Conservation (phyloP, 2,329 filamentous ascomycete genomes). For the Xylaria sp. region DNA sequence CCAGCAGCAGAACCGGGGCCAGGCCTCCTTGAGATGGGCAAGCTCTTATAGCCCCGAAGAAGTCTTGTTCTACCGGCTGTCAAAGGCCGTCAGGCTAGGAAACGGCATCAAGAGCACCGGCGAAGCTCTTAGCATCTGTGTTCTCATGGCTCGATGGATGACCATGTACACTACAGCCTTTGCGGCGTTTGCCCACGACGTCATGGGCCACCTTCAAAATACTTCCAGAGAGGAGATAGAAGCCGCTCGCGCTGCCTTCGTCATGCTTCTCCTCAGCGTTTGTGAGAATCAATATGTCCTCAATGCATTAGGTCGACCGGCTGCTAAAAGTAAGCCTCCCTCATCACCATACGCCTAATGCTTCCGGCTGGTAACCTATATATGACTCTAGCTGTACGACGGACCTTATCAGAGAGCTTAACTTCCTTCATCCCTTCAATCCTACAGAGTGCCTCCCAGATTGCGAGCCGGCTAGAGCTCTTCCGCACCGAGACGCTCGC, state of each 20-base stretch:
- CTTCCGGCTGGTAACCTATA: slow-evolving; percentile 41
- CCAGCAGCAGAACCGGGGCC: slow-evolving; percentile 25
- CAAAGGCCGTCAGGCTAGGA: slow-evolving; percentile 79
- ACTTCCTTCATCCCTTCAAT: slow-evolving; percentile 66
- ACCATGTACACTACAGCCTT: slow-evolving; percentile 64
- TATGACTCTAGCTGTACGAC: slow-evolving; percentile 56
- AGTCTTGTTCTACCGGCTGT: slow-evolving; percentile 91
- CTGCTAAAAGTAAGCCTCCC: slow-evolving; percentile 61
- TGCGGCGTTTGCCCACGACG: slow-evolving; percentile 59
- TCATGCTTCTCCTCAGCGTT: slow-evolving; percentile 70
- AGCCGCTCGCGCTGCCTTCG: slow-evolving; percentile 70
- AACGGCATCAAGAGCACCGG: slow-evolving; percentile 58
- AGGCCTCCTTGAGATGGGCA: slow-evolving; percentile 58
- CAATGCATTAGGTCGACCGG: slow-evolving; percentile 62
- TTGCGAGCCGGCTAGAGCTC: slow-evolving; percentile 64
- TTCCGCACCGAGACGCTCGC: slow-evolving; percentile 69
- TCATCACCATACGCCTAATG: slow-evolving; percentile 32
- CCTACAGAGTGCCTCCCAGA: slow-evolving; percentile 66
- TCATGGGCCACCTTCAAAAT: slow-evolving; percentile 58
- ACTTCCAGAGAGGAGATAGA: slow-evolving; percentile 67
- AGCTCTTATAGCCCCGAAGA: slow-evolving; percentile 78
- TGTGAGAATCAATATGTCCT: slow-evolving; percentile 69
- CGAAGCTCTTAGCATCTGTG: slow-evolving; percentile 63
- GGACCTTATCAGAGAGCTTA: slow-evolving; percentile 62
- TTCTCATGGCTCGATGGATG: slow-evolving; percentile 69